A percentile compares a stretch with the other conserved stretches of the same genome.
These are phyloP conservation scores for Pseudophaeomoniella oleicola DNA, from an alignment of 2,329 filamentous ascomycete species.

Conservation along the genomic window DNA sequence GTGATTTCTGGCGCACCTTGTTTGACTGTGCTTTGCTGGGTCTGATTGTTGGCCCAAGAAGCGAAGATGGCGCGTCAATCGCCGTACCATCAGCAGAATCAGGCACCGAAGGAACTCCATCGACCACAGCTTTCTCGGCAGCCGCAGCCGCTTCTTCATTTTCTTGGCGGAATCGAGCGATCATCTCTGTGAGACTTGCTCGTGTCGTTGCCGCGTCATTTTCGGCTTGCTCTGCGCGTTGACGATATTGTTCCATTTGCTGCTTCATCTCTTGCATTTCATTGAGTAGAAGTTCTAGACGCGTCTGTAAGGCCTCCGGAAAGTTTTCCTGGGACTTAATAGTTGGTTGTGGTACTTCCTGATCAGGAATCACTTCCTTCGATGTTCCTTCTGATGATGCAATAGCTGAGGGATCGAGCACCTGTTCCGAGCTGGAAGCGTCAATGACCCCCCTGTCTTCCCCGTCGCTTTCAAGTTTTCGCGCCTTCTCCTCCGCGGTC, in stretches of 20 bases:
- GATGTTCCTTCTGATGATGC: conserved; percentile 6
- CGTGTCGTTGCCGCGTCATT: conserved; percentile 57
- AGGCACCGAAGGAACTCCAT: conserved; percentile 14
- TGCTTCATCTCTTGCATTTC: conserved; percentile 72
- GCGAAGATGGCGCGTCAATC: conserved; percentile 16
- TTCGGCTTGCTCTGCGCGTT: conserved; percentile 68
- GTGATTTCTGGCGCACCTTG: neutral
- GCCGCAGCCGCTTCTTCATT: conserved; percentile 37
- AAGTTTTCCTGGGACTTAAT: conserved; percentile 13
- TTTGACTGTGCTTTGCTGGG: conserved; percentile 3
- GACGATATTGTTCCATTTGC: conserved; percentile 64
- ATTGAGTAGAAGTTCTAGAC: conserved; percentile 59
- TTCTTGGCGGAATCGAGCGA: conserved; percentile 62
- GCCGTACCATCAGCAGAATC: conserved; percentile 24
- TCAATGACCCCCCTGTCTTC: conserved; percentile 5
- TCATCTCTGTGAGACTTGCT: conserved; percentile 73
- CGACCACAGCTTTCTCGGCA: conserved; percentile 17
- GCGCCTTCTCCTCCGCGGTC: conserved; percentile 68
- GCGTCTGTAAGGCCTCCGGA: conserved; percentile 44
- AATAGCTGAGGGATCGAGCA: conserved; percentile 7
- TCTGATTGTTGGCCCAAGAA: conserved; percentile 4
- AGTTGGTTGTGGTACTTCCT: conserved; percentile 22
- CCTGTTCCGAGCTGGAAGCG: conserved; percentile 5
- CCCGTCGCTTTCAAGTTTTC: conserved; percentile 48
- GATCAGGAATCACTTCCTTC: conserved; percentile 3